Base-by-base conservation (phyloP, 805 yeast species). In the Candida jianshihensis region DNA sequence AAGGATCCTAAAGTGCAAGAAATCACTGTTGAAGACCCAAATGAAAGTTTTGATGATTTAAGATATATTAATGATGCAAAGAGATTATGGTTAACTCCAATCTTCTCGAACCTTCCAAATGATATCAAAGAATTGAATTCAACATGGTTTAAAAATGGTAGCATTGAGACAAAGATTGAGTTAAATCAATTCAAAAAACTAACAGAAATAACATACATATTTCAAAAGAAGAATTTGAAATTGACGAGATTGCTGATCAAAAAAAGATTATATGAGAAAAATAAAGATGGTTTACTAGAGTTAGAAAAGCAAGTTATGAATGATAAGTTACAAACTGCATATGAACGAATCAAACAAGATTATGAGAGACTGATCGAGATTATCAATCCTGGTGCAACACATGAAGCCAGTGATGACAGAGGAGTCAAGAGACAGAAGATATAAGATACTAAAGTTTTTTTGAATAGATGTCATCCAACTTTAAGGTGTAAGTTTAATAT, bases 11-110 rank as follows among this genome's bases (percentile, higher is more conserved):
- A 51, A 2, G 75, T 88, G 18, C 59, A 63, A 24, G 95, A 89
- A 48, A 70, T 92, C 27, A 86, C 90, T 0, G 87, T 92, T 4
- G 97, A 92, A 56, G 98, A 92, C 56, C 97, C 97, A 3, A 84
- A 82, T 52, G 96, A 88, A 54, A 75, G 77, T 25, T 90, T 92
- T 60, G 98, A 92, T 53, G 94, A 85, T 52, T 64, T 92, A 46
- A 70, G 98, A 40, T 97, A 92, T 54, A 65, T 90, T 22, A 71
- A 78, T 43, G 97, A 92, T 52, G 64, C 87, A 46, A 59, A 62
- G 39, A 61, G 79, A 47, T 55, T 81, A 22, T 56, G 59, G 26
- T 49, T 56, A 19, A 41, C 41, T 2, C 59, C 62, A 1, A 49
- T 62, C 31, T 51, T 68, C 20, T 41, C 53, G 8, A 49, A 57